Base-by-base conservation (phyloP, 176 grass and related monocot species). In the Microstegium vimineum region DNA sequence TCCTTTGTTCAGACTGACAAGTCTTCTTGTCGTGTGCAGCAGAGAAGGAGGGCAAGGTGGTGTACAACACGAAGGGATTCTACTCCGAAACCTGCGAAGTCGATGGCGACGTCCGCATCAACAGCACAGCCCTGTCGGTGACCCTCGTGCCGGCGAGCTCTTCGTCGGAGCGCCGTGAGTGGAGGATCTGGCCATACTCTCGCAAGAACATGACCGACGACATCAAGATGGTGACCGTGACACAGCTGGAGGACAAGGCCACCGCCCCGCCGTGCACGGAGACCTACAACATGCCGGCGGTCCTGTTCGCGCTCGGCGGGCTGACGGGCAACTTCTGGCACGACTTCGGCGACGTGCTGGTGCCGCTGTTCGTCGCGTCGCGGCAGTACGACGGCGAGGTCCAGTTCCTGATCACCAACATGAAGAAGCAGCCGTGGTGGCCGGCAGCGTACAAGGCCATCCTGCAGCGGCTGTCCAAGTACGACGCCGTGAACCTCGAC, bases 41-140 rank as follows among this genome's bases (percentile, higher is more conserved):
- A 80, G 79, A 86, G 42, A 86, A 38, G 60, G 79, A 38, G 60
- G 79, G 59, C 68, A 83, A 52, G 57, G 80, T 84, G 8, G 74
- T 88, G 36, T 93, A 86, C 70, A 49, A 23, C 33, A 57, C 62
- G 8, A 59, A 83, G 6, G 72, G 88, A 9, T 38, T 46, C 71
- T 83, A 75, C 71, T 89, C 92, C 0, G 88, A 98, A 43, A 83
- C 82, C 56, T 98, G 95, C 76, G 84, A 93, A 18, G 78, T 92
- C 69, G 69, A 81, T 34, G 95, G 95, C 18, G 90, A 94, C 69
- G 83, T 98, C 47, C 83, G 95, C 46, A 78, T 73, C 22, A 91
- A 92, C 26, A 82, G 86, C 35, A 83, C 71, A 2, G 90, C 82
- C 0, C 73, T 86, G 5, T 78, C 86, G 0, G 71, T 98, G 11